Conservation (phyloP, 768 basidiomycete genomes). For the Boletus rubescentipes region DNA sequence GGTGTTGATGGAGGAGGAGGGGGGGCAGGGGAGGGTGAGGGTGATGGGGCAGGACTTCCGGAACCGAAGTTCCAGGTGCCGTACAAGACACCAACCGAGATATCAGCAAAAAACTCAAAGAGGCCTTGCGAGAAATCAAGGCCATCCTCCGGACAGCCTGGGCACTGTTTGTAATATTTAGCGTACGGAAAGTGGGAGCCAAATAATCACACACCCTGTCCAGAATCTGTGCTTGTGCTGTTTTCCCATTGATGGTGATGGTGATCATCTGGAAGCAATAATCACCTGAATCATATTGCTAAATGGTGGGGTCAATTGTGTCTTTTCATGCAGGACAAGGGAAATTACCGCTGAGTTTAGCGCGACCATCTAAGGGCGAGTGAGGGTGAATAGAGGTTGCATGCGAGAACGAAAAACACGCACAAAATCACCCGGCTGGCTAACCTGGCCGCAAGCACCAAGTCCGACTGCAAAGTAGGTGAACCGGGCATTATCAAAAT, state of each 20-base stretch:
- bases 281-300: conserved; percentile 57
- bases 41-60: conserved; percentile 21
- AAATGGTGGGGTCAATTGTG: conserved; percentile 6
- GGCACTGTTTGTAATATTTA: conserved; percentile 46
- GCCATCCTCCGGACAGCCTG: conserved; percentile 60
- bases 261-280: conserved; percentile 63
- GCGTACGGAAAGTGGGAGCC: not conserved
- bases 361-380: conserved; percentile 50
- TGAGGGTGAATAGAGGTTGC: conserved; percentile 2
- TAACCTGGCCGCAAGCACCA: conserved; percentile 41
- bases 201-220: conserved; percentile 48
- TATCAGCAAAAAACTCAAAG: conserved; percentile 56
- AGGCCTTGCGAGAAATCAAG: conserved; percentile 70
- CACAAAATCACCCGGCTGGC: conserved; percentile 36
- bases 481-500: conserved; percentile 24
- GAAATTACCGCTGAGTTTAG: conserved; percentile 30
- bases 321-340: not conserved
- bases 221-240: conserved; percentile 53
- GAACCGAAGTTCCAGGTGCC: conserved; percentile 55
- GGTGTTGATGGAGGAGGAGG: conserved; percentile 18
- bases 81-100: conserved; percentile 52
- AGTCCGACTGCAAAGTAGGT: conserved; percentile 44
- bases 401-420: conserved; percentile 4
- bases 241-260: conserved; percentile 59
- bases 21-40: conserved; percentile 23